Evolutionary conservation across 2,329 filamentous ascomycete species (phyloP), one percentile per base, ranked within the genome.

Genomic region (Leptographium galeiforme): DNA sequence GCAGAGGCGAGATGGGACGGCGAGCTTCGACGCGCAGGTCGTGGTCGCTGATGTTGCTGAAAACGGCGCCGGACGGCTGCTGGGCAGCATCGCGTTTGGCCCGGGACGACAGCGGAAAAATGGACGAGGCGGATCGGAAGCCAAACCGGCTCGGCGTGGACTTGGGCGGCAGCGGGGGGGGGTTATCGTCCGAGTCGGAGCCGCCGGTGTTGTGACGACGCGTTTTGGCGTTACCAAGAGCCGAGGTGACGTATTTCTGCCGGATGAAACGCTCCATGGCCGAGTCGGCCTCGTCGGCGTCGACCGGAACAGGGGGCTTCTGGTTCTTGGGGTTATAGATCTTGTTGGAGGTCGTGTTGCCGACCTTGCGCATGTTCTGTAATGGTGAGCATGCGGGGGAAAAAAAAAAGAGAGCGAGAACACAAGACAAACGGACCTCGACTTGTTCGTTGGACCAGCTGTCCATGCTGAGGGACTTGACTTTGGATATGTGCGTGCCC

Each of bases 401-500:
- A 19, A 40, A 7, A 12, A 19, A 18, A 12, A 4, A 18, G 18
- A 32, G 38, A 43, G n/a, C 44, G 44, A 33, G 18, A 18, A 34
- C 47, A 43, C 13, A 1, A 38, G 14, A 3, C 34, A 8, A 32
- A 70, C 79, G 70, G 74, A 95, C 90, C 71, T 98, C 93, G 58
- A 98, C 90, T 71, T 98, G 93, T 57, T 97, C 93, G 63, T 85
- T 84, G 49, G 87, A 83, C 93, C 93, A 98, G 61, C 85, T 93
- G 70, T 98, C 93, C 90, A 98, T 97, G 68, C 87, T 97, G 71
- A 98, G 70, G 40, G 90, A 97, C 70, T 98, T 98, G 73, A 98
- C 89, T 69, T 98, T 98, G 60, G 90, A 96, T 58, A 98, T 89
- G 69, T 98, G 93, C 43, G 93, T 97, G 57, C 93, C 93, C 63